Evolutionary conservation across 257 asterid genomes (phyloP).

Genomic region (Nicotiana tabacum): DNA sequence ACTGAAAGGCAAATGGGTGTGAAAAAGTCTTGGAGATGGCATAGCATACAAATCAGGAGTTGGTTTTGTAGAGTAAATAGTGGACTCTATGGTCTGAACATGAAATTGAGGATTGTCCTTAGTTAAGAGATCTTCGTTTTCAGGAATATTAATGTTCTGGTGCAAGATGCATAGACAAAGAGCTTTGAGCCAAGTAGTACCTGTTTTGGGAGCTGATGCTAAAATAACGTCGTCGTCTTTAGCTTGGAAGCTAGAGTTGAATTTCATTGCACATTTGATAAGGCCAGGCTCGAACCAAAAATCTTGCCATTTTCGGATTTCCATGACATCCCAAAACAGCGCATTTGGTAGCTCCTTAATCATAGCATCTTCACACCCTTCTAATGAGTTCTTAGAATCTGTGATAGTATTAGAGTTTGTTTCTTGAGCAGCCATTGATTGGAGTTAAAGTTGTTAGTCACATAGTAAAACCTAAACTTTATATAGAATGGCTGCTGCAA

Average conservation of each 20-base stretch:
- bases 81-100: conserved; percentile 24
- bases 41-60: conserved; percentile 20
- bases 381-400: not conserved
- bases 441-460: not conserved
- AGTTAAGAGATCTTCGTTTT: conserved; percentile 15
- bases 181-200: conserved; percentile 44
- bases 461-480: not conserved
- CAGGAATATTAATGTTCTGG: not conserved
- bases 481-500: not conserved
- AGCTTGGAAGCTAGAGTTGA: conserved; percentile 18
- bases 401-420: not conserved
- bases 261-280: conserved; percentile 23
- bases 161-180: conserved; percentile 24
- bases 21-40: conserved; percentile 31
- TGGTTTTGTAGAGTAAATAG: conserved; percentile 19
- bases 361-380: not conserved
- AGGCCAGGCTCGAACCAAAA: conserved; percentile 37
- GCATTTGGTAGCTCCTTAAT: conserved; percentile 22
- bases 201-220: conserved; percentile 35
- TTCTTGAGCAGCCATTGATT: not conserved
- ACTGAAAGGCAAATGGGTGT: conserved; percentile 28
- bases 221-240: conserved; percentile 23
- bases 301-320: conserved; percentile 29
- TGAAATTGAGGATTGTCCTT: conserved; percentile 27
- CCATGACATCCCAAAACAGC: conserved; percentile 31